A percentile compares a stretch with the other conserved stretches of the same genome.
Evolutionary conservation across 2,329 filamentous ascomycete genomes (phyloP).

Genomic region (Atkinsonella texensis): DNA sequence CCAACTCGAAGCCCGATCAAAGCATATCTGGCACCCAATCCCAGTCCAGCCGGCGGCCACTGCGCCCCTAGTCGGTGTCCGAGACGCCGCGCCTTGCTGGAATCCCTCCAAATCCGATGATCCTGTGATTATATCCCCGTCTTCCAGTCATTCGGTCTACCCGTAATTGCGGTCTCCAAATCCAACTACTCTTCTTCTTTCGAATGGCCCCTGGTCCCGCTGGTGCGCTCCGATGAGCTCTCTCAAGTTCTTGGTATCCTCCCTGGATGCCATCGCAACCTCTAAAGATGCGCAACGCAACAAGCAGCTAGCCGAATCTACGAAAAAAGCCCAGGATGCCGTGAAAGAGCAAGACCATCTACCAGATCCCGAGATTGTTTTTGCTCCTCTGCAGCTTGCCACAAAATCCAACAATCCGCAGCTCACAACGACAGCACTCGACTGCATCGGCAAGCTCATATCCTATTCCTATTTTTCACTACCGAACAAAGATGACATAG

Average conservation of each 20-base stretch:
- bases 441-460: slow-evolving; percentile 97
- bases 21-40: slow-evolving; percentile 1
- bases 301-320: slow-evolving; percentile 71
- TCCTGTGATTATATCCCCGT: neutral
- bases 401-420: slow-evolving; percentile 77
- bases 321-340: slow-evolving; percentile 69
- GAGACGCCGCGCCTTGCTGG: neutral
- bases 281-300: slow-evolving; percentile 85
- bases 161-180: neutral
- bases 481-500: slow-evolving; percentile 35
- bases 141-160: neutral
- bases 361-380: slow-evolving; percentile 84
- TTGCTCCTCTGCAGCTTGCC: slow-evolving; percentile 80
- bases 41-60: neutral
- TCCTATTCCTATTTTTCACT: slow-evolving; percentile 97
- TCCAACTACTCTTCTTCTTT: slow-evolving; percentile 1
- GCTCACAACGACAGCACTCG: slow-evolving; percentile 79
- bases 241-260: slow-evolving; percentile 88
- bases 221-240: slow-evolving; percentile 66
- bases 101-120: neutral
- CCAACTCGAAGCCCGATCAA: neutral
- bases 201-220: slow-evolving; percentile 34
- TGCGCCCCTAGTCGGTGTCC: neutral
- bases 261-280: slow-evolving; percentile 79
- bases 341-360: slow-evolving; percentile 77